Conservation (phyloP, 1,284 basidiomycete species). For the Leccinum variabile region DNA sequence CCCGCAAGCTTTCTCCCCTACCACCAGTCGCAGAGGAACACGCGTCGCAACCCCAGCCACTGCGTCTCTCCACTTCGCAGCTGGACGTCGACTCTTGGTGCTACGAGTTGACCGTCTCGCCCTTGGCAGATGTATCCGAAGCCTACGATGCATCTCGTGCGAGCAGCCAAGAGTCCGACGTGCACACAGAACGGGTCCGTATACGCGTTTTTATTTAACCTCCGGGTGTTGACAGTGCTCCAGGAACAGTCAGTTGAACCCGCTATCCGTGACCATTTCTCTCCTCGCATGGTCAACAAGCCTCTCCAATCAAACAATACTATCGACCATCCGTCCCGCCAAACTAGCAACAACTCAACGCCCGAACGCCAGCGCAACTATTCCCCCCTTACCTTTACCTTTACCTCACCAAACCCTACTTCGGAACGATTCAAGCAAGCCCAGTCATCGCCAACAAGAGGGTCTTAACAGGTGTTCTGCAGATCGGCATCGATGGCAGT, state of each 20-base stretch:
- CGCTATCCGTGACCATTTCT: conserved; percentile 53
- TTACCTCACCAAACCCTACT: conserved; percentile 65
- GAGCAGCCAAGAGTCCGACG: conserved; percentile 40
- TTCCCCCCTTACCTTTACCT: conserved; percentile 74
- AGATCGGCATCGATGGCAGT: too few species aligned
- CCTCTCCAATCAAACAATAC: conserved; percentile 15
- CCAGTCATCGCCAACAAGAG: conserved; percentile 21
- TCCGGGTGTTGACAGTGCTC: conserved; percentile 16
- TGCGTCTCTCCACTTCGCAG: conserved; percentile 32
- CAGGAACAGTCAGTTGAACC: conserved; percentile 54
- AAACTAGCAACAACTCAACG: conserved; percentile 52
- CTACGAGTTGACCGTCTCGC: conserved; percentile 63
- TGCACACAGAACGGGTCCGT: conserved; percentile 28
- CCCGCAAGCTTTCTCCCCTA: conserved; percentile 42
- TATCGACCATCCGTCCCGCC: conserved; percentile 30
- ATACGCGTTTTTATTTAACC: conserved; percentile 5
- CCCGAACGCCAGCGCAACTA: conserved; percentile 70
- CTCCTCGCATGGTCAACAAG: conserved; percentile 33
- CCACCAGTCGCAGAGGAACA: conserved; percentile 49
- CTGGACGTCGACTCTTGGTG: conserved; percentile 52
- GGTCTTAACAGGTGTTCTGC: too few species aligned
- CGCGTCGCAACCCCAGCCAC: conserved; percentile 33
- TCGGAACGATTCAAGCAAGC: conserved; percentile 49
- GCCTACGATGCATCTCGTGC: conserved; percentile 43
- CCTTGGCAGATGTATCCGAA: conserved; percentile 61